phyloP scores from a whole-genome alignment of 1,284 basidiomycete species.

The Boletus semigastroideus region DNA sequence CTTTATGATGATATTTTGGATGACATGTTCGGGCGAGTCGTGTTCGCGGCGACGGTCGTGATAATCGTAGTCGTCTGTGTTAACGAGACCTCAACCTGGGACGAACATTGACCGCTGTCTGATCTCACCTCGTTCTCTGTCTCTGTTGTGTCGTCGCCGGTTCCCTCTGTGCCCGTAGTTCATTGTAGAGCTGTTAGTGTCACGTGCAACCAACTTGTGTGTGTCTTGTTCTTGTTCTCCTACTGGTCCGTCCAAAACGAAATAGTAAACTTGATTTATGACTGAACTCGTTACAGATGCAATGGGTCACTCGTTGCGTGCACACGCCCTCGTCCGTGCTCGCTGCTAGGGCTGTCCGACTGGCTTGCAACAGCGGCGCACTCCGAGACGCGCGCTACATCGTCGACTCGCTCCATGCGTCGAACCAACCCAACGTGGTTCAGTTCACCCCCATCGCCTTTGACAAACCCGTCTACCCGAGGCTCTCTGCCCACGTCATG shows the following conservation, averaged over 20 bases:
- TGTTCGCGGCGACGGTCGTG: conserved; percentile 62
- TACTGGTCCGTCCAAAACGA: no score
- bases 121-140: conserved; percentile 42
- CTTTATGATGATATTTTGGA: conserved; percentile 69
- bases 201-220: no score
- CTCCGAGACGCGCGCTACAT: conserved; percentile 54
- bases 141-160: conserved; percentile 33
- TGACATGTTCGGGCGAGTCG: conserved; percentile 73
- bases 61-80: conserved; percentile 54
- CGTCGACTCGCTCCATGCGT: conserved; percentile 55
- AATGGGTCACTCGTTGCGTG: conserved; percentile 50
- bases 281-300: conserved; percentile 51
- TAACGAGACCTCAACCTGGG: neutral
- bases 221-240: no score
- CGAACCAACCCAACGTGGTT: conserved; percentile 30
- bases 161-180: conserved; percentile 46
- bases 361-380: conserved; percentile 44
- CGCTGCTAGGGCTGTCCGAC: conserved; percentile 52
- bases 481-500: conserved; percentile 59
- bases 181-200: conserved; percentile 32
- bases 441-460: conserved; percentile 46
- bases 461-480: conserved; percentile 49
- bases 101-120: neutral
- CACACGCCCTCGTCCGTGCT: conserved; percentile 32
- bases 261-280: no score